These are phyloP conservation scores for Seiridium unicorne DNA, from an alignment of 2,329 filamentous ascomycete species.

Conservation along the genomic window DNA sequence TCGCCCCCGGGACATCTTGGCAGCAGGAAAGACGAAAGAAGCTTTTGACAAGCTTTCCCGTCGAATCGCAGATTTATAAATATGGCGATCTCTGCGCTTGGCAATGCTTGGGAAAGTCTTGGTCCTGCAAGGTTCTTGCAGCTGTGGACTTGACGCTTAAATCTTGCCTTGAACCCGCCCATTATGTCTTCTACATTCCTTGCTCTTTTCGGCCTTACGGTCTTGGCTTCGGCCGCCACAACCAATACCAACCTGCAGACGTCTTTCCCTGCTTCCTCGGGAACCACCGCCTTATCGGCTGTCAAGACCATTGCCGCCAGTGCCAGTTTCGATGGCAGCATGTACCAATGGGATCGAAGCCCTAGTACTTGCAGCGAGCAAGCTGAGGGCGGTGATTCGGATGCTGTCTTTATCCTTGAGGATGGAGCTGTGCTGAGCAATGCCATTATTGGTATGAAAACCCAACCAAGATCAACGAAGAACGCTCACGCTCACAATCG, in stretches of 20 bases:
- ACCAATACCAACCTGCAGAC: slow-evolving; percentile 25
- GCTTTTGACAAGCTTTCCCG: neutral
- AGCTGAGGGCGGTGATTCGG: slow-evolving; percentile 1
- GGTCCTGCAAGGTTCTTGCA: no score
- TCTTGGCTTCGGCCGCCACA: neutral
- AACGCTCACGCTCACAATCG: neutral
- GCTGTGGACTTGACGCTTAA: no score
- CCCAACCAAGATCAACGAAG: neutral
- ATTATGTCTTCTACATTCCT: neutral
- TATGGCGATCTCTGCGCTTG: neutral
- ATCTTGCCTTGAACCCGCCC: no score
- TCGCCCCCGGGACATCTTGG: neutral
- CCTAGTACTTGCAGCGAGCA: slow-evolving; percentile 16
- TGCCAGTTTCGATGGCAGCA: slow-evolving; percentile 43
- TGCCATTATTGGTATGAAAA: neutral
- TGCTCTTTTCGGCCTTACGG: neutral
- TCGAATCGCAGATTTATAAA: neutral
- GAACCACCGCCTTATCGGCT: slow-evolving; percentile 37
- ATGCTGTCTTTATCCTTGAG: neutral
- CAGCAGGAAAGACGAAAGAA: neutral
- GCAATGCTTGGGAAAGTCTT: neutral
- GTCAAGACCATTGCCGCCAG: slow-evolving; percentile 41
- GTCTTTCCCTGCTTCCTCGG: slow-evolving; percentile 35
- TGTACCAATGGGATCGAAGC: slow-evolving; percentile 29
- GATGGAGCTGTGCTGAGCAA: neutral